Evolutionary conservation across 139 green algal species (phyloP), one percentile per base, ranked within the genome.

Genomic region (Chlamydomonas applanata): DNA sequence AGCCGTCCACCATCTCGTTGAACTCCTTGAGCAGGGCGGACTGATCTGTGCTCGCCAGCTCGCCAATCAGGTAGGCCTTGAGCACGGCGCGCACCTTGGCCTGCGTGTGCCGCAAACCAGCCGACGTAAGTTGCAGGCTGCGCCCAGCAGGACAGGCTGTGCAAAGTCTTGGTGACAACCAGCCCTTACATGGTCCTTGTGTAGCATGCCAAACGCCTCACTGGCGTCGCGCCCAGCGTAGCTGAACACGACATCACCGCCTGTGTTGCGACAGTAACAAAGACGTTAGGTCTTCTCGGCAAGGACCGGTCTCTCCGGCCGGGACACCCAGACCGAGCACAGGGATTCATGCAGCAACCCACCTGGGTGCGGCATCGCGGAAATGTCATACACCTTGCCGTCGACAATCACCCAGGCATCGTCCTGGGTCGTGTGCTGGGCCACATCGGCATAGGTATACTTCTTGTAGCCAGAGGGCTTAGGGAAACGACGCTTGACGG

Each of bases 121-220:
- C 53, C 4, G 53, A 13, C 3, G 53, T 14, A n/a, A n/a, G 40
- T 49, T 49, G 40, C 40, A 49, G 20, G 53, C 53, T 61, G 53
- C 14, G 53, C 53, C n/a, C 53, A n/a, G n/a, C n/a, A 61, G 53
- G 53, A 30, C 20, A 30, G 11, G 20, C 53, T 61, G 53, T 30
- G 53, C 22, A 9, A 4, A 61, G 7, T 27, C 14, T 27, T 14
- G 14, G 4, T 27, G n/a, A 27, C 53, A 61, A 22, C 53, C 53
- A 24, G 45, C 4, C 32, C 67, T 16, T 16, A 73, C 67, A 46
- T 73, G 67, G 89, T 83, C 63, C 61, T 72, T 79, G 67, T 94
- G 89, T 69, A 93, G 91, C 27, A 64, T 70, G 34, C 76, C 35
- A 62, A 94, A 94, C 3, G 89, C 85, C 25, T 94, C 89, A 3